Evolutionary conservation across 75 land plant species (phyloP).

Genomic region (Pinus tabuliformis): DNA sequence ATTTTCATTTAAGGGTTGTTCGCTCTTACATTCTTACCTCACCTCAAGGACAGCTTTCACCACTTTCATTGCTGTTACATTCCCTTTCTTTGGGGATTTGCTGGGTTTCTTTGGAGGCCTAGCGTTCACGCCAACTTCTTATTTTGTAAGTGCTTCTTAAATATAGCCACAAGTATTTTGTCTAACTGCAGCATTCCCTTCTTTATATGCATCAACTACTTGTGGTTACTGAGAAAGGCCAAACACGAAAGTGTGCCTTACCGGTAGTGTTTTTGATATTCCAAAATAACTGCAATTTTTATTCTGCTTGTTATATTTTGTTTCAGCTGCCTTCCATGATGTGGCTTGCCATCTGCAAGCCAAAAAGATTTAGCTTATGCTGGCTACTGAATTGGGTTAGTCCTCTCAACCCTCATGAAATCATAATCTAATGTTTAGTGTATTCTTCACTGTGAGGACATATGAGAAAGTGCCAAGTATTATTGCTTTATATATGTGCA

Average conservation of each 20-base stretch:
- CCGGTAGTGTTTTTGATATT: neutral
- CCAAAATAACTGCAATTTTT: neutral
- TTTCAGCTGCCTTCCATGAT: constrained; percentile 77
- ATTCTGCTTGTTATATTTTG: neutral
- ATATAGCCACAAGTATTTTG: neutral
- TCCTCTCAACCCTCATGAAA: too few species aligned
- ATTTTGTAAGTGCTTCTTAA: constrained; percentile 22
- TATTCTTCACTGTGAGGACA: too few species aligned
- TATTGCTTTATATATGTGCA: too few species aligned
- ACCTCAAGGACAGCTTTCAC: constrained; percentile 14
- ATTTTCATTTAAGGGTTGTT: neutral
- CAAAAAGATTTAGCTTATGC: constrained; percentile 47
- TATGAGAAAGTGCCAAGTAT: too few species aligned
- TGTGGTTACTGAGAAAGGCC: neutral
- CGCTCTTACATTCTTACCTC: neutral
- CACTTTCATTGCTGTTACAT: constrained; percentile 21
- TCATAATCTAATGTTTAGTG: too few species aligned
- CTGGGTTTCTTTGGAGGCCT: constrained; percentile 30
- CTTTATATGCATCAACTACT: neutral
- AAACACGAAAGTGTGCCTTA: neutral
- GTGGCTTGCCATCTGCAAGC: constrained; percentile 73
- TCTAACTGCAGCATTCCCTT: neutral
- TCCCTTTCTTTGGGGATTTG: constrained; percentile 33
- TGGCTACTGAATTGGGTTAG: constrained; percentile 78
- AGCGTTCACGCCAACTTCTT: constrained; percentile 31